Evolutionary conservation across 2,329 filamentous ascomycete species (phyloP), one percentile per base, ranked within the genome.

Genomic region (Colletotrichum sp.): DNA sequence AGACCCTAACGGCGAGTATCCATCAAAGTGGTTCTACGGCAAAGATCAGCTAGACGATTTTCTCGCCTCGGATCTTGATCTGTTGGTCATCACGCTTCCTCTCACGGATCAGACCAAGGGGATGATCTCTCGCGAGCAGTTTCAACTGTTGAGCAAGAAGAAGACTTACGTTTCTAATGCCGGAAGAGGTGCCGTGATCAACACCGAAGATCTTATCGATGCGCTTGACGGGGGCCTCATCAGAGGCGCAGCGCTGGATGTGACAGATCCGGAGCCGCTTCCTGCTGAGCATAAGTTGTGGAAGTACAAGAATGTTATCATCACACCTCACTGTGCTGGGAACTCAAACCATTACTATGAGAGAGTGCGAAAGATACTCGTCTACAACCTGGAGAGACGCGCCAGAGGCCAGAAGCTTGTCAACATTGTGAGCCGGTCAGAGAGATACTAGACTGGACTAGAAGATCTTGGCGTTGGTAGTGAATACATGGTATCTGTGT

Each of bases 241-340:
- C 64, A 80, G 87, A 4, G 94, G 94, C 27, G 95, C 94, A 0
- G 94, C 94, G 2, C 84, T 96, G 48, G 94, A 96, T 81, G 94
- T 96, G 1, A 94, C 94, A 2, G 94, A 96, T 77, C 94, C 94
- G 0, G 95, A 96, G 82, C 95, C 95, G 0, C 82, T 96, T 77
- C 94, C 94, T 0, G 84, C 87, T 4, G 90, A 93, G 8, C 91
- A 94, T 80, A 89, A 90, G 77, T 84, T 96, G 67, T 96, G 94
- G 94, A 89, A 86, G 28, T 87, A 92, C 15, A 90, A 91, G 75
- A 95, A 96, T 82, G 87, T 93, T 15, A 90, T 93, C 67, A 90
- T 96, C 64, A 89, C 88, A 22, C 89, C 89, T 12, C 89, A 90
- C 76, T 81, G 57, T 28, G 57, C 57, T 12, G 57, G 57, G 2